Percentiles rank a stretch among this genome's conserved stretches.
phyloP scores from a whole-genome alignment of 2,329 filamentous ascomycete genomes.

The Sporothrix globosa region DNA sequence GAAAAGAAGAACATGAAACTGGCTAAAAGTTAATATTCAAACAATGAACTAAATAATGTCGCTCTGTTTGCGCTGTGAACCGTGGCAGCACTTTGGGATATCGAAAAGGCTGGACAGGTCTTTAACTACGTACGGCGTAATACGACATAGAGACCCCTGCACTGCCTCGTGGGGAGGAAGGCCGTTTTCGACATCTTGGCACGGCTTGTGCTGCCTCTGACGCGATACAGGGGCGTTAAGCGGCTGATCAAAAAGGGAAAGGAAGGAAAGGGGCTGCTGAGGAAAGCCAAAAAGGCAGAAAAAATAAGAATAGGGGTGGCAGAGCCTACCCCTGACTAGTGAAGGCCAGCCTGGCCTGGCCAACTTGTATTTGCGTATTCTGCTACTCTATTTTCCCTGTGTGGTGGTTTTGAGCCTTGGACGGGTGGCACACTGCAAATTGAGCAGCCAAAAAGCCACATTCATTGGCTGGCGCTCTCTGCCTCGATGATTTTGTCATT shows the following conservation, averaged over 20 bases:
- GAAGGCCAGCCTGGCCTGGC: background rate
- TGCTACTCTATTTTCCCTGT: background rate
- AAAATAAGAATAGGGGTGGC: conserved; percentile 2
- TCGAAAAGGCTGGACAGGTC: background rate
- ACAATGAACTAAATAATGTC: background rate
- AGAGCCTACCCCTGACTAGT: conserved; percentile 19
- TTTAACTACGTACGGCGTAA: background rate
- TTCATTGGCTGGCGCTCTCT: conserved; percentile 1
- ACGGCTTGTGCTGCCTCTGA: conserved; percentile 14
- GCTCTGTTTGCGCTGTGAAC: background rate
- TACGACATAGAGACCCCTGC: background rate
- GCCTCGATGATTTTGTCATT: background rate
- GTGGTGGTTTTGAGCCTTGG: background rate
- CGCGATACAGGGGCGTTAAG: conserved; percentile 16
- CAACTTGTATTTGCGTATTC: too few species aligned
- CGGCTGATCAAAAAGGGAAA: conserved; percentile 8
- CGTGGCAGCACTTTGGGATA: background rate
- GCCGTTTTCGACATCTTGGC: background rate
- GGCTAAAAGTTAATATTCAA: too few species aligned
- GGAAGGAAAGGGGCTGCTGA: background rate
- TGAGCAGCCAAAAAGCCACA: conserved; percentile 3
- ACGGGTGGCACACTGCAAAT: background rate
- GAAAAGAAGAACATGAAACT: too few species aligned
- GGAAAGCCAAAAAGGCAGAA: background rate
- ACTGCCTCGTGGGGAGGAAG: background rate